A percentile compares a stretch with the other conserved stretches of the same genome.
These are phyloP conservation scores for Emmonsiellopsis sp. DNA, from an alignment of 2,329 filamentous ascomycete species.

Conservation along the genomic window DNA sequence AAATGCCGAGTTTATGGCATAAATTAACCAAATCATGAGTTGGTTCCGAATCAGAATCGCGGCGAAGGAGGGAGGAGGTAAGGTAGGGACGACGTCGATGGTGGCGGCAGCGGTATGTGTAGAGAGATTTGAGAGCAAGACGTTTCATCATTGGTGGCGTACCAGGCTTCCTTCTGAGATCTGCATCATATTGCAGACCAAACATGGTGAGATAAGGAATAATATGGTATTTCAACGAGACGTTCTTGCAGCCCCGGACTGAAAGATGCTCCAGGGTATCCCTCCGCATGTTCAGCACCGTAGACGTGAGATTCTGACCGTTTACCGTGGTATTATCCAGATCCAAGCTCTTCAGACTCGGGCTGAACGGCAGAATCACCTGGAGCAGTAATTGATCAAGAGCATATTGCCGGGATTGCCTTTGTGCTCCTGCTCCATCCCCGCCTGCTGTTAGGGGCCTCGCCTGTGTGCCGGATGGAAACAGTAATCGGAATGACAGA, in stretches of 20 bases:
- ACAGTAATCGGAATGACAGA: constrained; percentile 48
- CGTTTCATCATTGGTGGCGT: constrained; percentile 24
- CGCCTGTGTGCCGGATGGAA: constrained; percentile 29
- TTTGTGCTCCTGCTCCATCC: constrained; percentile 25
- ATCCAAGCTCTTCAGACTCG: constrained; percentile 48
- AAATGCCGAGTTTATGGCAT: constrained; percentile 50
- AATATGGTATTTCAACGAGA: constrained; percentile 56
- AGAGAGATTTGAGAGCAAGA: constrained; percentile 50
- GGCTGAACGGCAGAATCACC: constrained; percentile 48
- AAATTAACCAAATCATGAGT: constrained; percentile 52
- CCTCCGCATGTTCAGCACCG: constrained; percentile 45
- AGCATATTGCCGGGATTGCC: constrained; percentile 49
- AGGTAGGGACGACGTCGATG: constrained; percentile 53
- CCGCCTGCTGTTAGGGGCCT: constrained; percentile 23
- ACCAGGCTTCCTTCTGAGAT: constrained; percentile 32
- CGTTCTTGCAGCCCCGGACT: constrained; percentile 55
- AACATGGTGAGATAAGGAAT: constrained; percentile 48
- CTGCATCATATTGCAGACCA: constrained; percentile 35
- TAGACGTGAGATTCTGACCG: constrained; percentile 47
- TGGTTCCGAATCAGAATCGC: constrained; percentile 52
- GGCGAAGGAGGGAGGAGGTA: constrained; percentile 44
- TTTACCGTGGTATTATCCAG: constrained; percentile 54
- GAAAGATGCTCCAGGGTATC: constrained; percentile 51
- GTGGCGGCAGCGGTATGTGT: constrained; percentile 55
- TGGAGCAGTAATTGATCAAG: constrained; percentile 50